Base-by-base conservation (phyloP, 2,329 filamentous ascomycete species). In the Huntiella abstrusa region DNA sequence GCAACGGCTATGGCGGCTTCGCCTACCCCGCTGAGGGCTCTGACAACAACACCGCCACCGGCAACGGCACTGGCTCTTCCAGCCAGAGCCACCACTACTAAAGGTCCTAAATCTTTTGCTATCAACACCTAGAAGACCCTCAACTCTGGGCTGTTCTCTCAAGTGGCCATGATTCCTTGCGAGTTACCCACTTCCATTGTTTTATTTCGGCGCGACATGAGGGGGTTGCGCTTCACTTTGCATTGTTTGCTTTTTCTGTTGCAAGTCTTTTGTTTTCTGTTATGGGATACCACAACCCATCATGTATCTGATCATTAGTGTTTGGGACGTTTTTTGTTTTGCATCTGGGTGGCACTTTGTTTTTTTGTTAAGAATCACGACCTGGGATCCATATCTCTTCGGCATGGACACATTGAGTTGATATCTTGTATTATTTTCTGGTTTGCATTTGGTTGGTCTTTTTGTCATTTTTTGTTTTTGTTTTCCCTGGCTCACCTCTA, bases 1-100 rank as follows among this genome's bases (percentile, higher is more conserved):
- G 62, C 53, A 54, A 59, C 46, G 64, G 63, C 52, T 69, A 73
- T 52, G 70, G 73, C 60, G 76, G 77, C 54, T 60, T 67, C 41
- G 68, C 62, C 54, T 76, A 77, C 56, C 45, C 28, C n/a, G 36
- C 41, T 33, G n/a, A 16, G 12, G 41, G 41, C 33, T 13, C 45
- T 12, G 16, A 33, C 16, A 11, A 32, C 5, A 47, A 41, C 16
- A 19, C 33, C 4, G n/a, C 28, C 33, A 16, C 12, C 3, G 17
- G 33, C 8, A 36, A 41, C 17, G 45, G 39, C 19, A 22, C 32
- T 16, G 39, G 38, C 16, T 28, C 22, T 10, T 28, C 35, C 12
- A 13, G 34, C 52, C 70, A 67, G 45, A 67, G 17, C 52, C 70
- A 67, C 45, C 67, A 69, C 22, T 28, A 28, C 22, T 28, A 28